Percentiles rank a stretch among this genome's conserved stretches.
Evolutionary conservation across 225 moss, liverwort and hornwort species (phyloP).

Genomic region (Physcomitrellopsis africana): DNA sequence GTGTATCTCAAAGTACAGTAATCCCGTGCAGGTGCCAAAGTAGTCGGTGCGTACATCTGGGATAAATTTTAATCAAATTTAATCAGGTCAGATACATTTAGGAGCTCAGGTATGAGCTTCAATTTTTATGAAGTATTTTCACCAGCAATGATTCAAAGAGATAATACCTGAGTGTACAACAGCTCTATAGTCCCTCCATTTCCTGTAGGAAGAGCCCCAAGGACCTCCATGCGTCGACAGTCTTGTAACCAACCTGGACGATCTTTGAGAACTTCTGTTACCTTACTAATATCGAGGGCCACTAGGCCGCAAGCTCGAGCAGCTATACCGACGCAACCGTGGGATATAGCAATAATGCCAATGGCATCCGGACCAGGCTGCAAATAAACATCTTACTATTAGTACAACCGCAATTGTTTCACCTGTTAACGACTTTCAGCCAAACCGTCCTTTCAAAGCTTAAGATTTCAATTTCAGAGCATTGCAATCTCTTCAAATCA

Average conservation of each 20-base stretch:
- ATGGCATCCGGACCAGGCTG: constrained; percentile 99
- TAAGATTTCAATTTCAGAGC: background rate
- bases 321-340: constrained; percentile 95
- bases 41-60: constrained; percentile 99
- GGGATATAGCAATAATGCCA: constrained; percentile 98
- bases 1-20: constrained; percentile 97
- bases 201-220: constrained; percentile 87
- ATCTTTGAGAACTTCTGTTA: constrained; percentile 93
- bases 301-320: constrained; percentile 98
- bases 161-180: constrained; percentile 82
- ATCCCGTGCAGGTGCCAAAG: constrained; percentile 91
- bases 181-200: constrained; percentile 91
- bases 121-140: background rate
- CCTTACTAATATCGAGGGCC: constrained; percentile 92
- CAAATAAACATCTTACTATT: constrained; percentile 8
- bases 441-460: background rate
- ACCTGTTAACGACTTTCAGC: background rate
- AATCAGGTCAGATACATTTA: constrained; percentile 11
- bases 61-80: constrained; percentile 7
- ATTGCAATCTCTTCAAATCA: background rate
- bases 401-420: background rate
- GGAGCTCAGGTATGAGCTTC: background rate
- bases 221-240: constrained; percentile 92
- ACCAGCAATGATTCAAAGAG: background rate
- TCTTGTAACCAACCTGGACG: constrained; percentile 96